These are phyloP conservation scores for Viola pubescens DNA, from an alignment of 441 rosid genomes.

Conservation along the genomic window DNA sequence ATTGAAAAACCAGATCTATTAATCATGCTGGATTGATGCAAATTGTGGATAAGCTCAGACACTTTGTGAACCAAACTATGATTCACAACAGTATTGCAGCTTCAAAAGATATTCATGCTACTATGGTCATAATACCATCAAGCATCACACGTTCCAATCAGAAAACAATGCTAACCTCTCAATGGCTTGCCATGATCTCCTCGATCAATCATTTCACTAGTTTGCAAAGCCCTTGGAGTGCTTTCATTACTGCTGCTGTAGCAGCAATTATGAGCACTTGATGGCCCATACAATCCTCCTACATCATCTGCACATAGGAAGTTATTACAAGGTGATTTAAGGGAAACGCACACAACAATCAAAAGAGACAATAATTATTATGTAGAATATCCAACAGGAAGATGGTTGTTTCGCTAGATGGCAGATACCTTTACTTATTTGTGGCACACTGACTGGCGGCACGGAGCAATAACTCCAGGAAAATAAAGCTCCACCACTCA, in stretches of 20 bases:
- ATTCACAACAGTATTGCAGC: constrained; percentile 1
- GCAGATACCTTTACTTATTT: constrained; percentile 38
- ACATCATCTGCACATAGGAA: constrained; percentile 29
- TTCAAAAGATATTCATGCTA: not conserved
- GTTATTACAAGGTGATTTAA: constrained; percentile 1
- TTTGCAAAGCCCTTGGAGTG: constrained; percentile 36
- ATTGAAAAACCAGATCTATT: not conserved
- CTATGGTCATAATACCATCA: not conserved
- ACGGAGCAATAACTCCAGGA: constrained; percentile 38
- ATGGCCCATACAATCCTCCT: constrained; percentile 28
- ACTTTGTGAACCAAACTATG: not conserved
- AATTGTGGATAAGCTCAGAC: not conserved
- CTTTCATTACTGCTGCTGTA: constrained; percentile 50
- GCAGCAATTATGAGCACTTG: constrained; percentile 29
- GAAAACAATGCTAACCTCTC: constrained; percentile 43
- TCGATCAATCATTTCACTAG: constrained; percentile 36
- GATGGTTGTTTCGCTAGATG: not conserved
- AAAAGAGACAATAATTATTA: not conserved
- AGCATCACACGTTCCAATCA: constrained; percentile 4
- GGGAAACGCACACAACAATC: not conserved
- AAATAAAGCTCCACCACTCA: constrained; percentile 29
- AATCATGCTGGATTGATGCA: not conserved
- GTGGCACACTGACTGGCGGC: constrained; percentile 31
- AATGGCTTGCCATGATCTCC: constrained; percentile 35
- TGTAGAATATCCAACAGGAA: not conserved